phyloP scores from a whole-genome alignment of 257 asterid genomes.

The Lantana camara region DNA sequence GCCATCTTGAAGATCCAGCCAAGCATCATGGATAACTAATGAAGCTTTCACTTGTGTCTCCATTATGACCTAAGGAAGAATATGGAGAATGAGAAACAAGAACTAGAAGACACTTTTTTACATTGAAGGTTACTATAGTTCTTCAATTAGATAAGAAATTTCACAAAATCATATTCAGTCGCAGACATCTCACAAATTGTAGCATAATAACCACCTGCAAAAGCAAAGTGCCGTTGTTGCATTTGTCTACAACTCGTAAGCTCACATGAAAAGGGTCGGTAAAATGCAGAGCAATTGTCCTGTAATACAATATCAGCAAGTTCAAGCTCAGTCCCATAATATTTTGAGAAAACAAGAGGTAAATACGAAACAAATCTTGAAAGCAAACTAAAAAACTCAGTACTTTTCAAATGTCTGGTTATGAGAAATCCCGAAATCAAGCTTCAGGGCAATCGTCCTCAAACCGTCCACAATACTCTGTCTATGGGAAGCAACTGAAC shows the following conservation, averaged over 20 bases:
- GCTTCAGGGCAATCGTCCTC: slow-evolving; percentile 94
- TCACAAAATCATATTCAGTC: slow-evolving; percentile 2
- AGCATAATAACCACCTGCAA: slow-evolving; percentile 74
- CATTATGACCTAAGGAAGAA: slow-evolving; percentile 67
- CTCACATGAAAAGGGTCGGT: slow-evolving; percentile 93
- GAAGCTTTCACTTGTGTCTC: slow-evolving; percentile 97
- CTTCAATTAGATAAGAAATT: slow-evolving; percentile 2
- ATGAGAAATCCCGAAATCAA: slow-evolving; percentile 91
- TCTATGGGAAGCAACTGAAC: slow-evolving; percentile 62
- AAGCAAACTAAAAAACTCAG: slow-evolving; percentile 20
- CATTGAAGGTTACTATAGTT: not conserved
- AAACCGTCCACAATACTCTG: slow-evolving; percentile 90
- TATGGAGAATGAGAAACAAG: slow-evolving; percentile 16
- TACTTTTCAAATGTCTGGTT: slow-evolving; percentile 94
- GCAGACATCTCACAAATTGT: too few species aligned
- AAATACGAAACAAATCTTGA: slow-evolving; percentile 18
- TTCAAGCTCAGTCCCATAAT: slow-evolving; percentile 34
- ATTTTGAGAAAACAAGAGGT: slow-evolving; percentile 13
- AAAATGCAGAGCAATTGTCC: slow-evolving; percentile 97
- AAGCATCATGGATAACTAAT: slow-evolving; percentile 74
- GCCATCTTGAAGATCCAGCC: slow-evolving; percentile 96
- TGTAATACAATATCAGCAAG: slow-evolving; percentile 37
- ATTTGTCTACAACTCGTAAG: slow-evolving; percentile 85
- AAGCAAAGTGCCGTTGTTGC: slow-evolving; percentile 89
- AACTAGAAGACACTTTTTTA: slow-evolving; percentile 23